phyloP scores from a whole-genome alignment of 2,329 filamentous ascomycete genomes.

The Amylocarpus encephaloides region DNA sequence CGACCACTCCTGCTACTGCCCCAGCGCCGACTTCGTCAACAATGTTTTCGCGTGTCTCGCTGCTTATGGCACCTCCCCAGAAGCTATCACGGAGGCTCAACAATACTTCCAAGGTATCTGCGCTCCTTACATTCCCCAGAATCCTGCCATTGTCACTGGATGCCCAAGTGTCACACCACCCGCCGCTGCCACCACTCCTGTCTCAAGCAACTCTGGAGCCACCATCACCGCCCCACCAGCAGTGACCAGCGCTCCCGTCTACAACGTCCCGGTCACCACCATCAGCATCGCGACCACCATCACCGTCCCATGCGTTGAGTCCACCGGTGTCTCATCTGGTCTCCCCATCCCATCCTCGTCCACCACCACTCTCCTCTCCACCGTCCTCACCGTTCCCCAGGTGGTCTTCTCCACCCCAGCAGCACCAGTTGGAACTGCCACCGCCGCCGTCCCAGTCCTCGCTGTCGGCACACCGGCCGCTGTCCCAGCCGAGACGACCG shows the following conservation, averaged over 20 bases:
- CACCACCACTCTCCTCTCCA: conserved; percentile 41
- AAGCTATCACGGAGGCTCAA: conserved; percentile 63
- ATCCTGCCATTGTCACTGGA: conserved; percentile 79
- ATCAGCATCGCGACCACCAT: conserved; percentile 45
- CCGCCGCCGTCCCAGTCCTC: conserved; percentile 4
- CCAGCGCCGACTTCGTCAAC: conserved; percentile 65
- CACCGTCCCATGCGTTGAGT: conserved; percentile 43
- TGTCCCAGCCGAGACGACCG: conserved; percentile 28
- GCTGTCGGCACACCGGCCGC: conserved; percentile 4
- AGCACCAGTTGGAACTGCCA: conserved; percentile 3
- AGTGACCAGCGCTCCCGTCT: conserved; percentile 24
- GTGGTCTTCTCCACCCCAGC: conserved; percentile 38
- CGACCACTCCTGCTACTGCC: conserved; percentile 82
- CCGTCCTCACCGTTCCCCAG: conserved; percentile 46
- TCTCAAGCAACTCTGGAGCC: conserved; percentile 32
- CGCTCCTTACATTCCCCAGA: conserved; percentile 63
- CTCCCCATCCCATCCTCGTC: conserved; percentile 44
- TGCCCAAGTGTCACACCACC: conserved; percentile 38
- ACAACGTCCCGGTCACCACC: conserved; percentile 39
- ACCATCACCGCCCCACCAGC: conserved; percentile 16
- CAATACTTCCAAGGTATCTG: conserved; percentile 90
- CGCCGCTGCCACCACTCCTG: conserved; percentile 47
- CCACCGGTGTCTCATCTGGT: conserved; percentile 34
- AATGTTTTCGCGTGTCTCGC: conserved; percentile 77
- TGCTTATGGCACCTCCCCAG: conserved; percentile 62